Evolutionary conservation across 495 filamentous ascomycete species (phyloP).

Genomic region (Poronia punctata): DNA sequence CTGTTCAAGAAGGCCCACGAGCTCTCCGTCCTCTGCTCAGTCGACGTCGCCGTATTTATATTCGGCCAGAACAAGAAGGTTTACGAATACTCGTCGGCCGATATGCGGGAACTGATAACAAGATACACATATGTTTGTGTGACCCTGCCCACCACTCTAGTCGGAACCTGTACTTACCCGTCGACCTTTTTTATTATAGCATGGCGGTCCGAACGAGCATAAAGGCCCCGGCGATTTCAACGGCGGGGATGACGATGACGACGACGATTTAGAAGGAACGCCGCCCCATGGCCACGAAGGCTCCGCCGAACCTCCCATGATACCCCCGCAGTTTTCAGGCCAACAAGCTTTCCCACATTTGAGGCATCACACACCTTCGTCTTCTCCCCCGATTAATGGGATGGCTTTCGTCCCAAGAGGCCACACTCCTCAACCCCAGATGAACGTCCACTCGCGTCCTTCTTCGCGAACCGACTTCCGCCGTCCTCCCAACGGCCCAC

Average conservation of each 20-base stretch:
- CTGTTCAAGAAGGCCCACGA: conserved; percentile 99
- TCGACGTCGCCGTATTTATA: conserved; percentile 97
- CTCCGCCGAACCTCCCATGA: conserved; percentile 47
- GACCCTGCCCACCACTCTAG: conserved; percentile 4
- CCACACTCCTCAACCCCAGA: conserved; percentile 71
- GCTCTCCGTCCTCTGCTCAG: conserved; percentile 92
- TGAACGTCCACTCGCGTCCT: conserved; percentile 60
- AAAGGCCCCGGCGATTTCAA: conserved; percentile 92
- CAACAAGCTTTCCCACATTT: conserved; percentile 72
- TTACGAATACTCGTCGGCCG: conserved; percentile 90
- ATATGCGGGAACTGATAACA: conserved; percentile 82
- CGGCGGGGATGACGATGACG: conserved; percentile 74
- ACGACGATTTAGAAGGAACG: conserved; percentile 78
- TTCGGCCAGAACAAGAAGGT: conserved; percentile 98
- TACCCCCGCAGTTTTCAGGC: conserved; percentile 70
- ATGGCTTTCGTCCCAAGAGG: conserved; percentile 61
- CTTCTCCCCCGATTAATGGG: conserved; percentile 87
- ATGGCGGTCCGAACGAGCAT: conserved; percentile 86
- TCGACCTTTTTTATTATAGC: conserved; percentile 51
- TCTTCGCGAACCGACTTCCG: conserved; percentile 73
- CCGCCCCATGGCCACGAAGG: conserved; percentile 51
- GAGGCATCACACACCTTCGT: conserved; percentile 73
- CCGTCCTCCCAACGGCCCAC: conserved; percentile 63
- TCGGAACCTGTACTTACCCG: conserved; percentile 22
- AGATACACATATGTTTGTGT: conserved; percentile 81